These are phyloP conservation scores for Cladorrhinum sp. DNA, from an alignment of 2,329 filamentous ascomycete genomes.

Conservation along the genomic window DNA sequence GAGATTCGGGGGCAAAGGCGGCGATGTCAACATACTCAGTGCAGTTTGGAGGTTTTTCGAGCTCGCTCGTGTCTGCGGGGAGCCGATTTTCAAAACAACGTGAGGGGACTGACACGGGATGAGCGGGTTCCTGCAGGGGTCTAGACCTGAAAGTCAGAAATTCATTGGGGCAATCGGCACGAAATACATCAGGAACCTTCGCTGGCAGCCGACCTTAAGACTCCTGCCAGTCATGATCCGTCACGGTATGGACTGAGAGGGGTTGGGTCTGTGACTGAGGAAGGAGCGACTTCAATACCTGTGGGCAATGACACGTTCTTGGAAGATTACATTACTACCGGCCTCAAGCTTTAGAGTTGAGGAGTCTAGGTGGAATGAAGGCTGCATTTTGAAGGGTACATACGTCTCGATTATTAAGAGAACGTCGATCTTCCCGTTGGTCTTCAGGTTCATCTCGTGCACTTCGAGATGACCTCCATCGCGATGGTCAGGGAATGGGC, in stretches of 20 bases:
- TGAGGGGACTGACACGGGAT: not conserved
- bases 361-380: too few species aligned
- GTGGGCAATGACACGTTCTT: not conserved
- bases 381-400: too few species aligned
- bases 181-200: not conserved
- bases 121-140: not conserved
- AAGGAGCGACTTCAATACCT: not conserved
- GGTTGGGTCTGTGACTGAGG: not conserved
- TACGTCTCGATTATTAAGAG: too few species aligned
- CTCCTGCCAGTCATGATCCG: not conserved
- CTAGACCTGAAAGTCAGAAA: not conserved
- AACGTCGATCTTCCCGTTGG: too few species aligned
- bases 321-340: too few species aligned
- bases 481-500: not conserved
- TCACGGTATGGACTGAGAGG: not conserved
- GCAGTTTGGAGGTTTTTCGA: not conserved
- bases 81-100: not conserved
- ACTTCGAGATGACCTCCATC: not conserved
- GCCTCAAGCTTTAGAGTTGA: too few species aligned
- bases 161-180: too few species aligned
- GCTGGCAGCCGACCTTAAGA: not conserved
- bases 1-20: not conserved
- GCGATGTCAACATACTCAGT: not conserved
- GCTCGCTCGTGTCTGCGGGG: not conserved
- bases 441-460: too few species aligned